phyloP scores from a whole-genome alignment of 1,284 basidiomycete species.

The Psilocybe mexicana region DNA sequence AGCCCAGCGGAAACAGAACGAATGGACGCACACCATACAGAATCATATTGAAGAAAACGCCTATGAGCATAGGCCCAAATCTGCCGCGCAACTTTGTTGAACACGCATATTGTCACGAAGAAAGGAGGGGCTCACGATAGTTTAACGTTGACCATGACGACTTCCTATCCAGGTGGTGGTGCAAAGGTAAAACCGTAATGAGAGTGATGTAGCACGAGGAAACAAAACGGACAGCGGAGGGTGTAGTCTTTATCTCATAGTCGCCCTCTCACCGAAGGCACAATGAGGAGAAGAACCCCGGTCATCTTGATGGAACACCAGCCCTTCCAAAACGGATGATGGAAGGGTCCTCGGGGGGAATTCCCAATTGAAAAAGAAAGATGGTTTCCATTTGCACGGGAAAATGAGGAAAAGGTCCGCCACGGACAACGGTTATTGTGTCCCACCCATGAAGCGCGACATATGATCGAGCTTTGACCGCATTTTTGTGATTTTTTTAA shows the following conservation, averaged over 20 bases:
- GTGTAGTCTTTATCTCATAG: slow-evolving; percentile 9
- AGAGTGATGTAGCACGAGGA: slow-evolving; percentile 7
- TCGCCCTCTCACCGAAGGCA: neutral
- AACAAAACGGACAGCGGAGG: neutral
- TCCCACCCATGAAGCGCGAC: neutral
- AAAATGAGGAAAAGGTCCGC: neutral
- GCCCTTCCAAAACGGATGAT: neutral
- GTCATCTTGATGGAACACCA: neutral
- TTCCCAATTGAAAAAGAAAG: neutral
- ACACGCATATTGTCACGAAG: neutral
- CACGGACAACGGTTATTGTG: neutral
- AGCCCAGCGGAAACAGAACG: neutral
- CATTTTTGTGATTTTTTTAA: too few relatives aligned
- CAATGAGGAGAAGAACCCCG: slow-evolving; percentile 10
- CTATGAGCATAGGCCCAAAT: slow-evolving; percentile 47
- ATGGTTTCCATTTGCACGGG: neutral
- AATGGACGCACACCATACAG: slow-evolving; percentile 43
- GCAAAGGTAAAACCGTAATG: neutral
- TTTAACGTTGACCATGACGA: slow-evolving; percentile 15
- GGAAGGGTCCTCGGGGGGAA: slow-evolving; percentile 1
- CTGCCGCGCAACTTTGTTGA: slow-evolving; percentile 20
- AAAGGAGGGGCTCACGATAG: slow-evolving; percentile 11
- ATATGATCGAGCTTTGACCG: neutral
- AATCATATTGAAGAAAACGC: slow-evolving; percentile 45
- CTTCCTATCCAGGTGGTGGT: neutral